Percentiles rank a stretch among this genome's conserved stretches.
Conservation (phyloP, 768 basidiomycete genomes). For the Tylopilus subfusipes region DNA sequence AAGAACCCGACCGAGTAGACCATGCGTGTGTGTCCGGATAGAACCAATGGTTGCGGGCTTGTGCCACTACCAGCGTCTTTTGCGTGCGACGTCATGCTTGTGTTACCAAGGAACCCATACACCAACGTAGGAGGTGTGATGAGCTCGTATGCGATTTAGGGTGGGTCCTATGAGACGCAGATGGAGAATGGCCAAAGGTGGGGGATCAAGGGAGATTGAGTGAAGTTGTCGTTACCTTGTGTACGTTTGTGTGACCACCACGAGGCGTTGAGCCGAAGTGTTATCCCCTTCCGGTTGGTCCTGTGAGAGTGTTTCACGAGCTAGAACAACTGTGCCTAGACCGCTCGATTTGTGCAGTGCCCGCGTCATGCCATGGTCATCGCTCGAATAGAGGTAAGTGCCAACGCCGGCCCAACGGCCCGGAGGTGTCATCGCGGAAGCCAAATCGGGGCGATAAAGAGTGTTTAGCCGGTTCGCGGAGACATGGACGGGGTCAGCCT, state of each 20-base stretch:
- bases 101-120: not conserved
- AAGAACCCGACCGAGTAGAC: conserved; percentile 6
- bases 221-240: not conserved
- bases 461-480: not conserved
- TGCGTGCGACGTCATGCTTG: not conserved
- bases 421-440: not conserved
- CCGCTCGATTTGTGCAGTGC: not conserved
- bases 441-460: not conserved
- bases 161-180: not conserved
- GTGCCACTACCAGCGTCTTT: not conserved
- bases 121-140: not conserved
- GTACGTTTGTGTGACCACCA: not conserved
- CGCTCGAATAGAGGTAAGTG: too few species aligned
- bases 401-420: too few species aligned
- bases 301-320: not conserved
- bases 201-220: not conserved
- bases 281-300: not conserved
- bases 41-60: not conserved
- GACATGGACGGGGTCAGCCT: not conserved
- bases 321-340: too few species aligned
- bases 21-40: not conserved
- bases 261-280: not conserved
- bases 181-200: not conserved
- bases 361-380: not conserved
- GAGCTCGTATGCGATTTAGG: not conserved